A percentile compares a stretch with the other conserved stretches of the same genome.
Conservation (phyloP, 1,139 yeast genomes). For the Yamadazyma songkhlaensis region DNA sequence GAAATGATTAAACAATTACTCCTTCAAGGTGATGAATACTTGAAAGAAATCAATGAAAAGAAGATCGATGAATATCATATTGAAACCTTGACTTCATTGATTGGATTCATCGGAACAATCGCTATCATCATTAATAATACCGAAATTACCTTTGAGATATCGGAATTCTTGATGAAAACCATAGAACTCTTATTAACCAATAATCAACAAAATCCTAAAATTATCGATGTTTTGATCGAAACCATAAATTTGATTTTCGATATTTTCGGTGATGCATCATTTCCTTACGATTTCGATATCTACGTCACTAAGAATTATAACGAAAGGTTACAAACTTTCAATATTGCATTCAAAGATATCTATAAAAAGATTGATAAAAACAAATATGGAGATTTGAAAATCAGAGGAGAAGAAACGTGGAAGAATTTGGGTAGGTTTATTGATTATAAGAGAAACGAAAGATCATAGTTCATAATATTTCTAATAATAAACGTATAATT, state of each 20-base stretch:
- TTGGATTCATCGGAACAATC: slow-evolving; percentile 56
- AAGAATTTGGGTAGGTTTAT: slow-evolving; percentile 71
- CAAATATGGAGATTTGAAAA: slow-evolving; percentile 53
- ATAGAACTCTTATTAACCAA: slow-evolving; percentile 18
- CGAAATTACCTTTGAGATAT: slow-evolving; percentile 43
- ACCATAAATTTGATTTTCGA: slow-evolving; percentile 68
- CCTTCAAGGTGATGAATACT: slow-evolving; percentile 15
- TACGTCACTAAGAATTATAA: slow-evolving; percentile 60
- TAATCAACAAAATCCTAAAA: slow-evolving; percentile 17
- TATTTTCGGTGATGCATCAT: slow-evolving; percentile 72
- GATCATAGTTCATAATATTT: neutral
- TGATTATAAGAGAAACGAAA: slow-evolving; percentile 54
- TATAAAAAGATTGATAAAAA: slow-evolving; percentile 70
- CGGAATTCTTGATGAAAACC: slow-evolving; percentile 43
- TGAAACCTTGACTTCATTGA: slow-evolving; percentile 27
- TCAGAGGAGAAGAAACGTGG: slow-evolving; percentile 67
- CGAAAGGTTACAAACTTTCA: slow-evolving; percentile 36
- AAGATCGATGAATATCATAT: slow-evolving; percentile 15
- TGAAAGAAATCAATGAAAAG: slow-evolving; percentile 9
- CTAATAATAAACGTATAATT: too few relatives aligned
- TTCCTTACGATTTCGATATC: slow-evolving; percentile 63
- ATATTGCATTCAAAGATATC: slow-evolving; percentile 51
- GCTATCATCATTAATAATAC: slow-evolving; percentile 49
- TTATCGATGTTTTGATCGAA: slow-evolving; percentile 50
- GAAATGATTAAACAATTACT: slow-evolving; percentile 27